A percentile compares a stretch with the other conserved stretches of the same genome.
Evolutionary conservation across 768 basidiomycete genomes (phyloP).

Genomic region (Suillus fuscotomentosus): DNA sequence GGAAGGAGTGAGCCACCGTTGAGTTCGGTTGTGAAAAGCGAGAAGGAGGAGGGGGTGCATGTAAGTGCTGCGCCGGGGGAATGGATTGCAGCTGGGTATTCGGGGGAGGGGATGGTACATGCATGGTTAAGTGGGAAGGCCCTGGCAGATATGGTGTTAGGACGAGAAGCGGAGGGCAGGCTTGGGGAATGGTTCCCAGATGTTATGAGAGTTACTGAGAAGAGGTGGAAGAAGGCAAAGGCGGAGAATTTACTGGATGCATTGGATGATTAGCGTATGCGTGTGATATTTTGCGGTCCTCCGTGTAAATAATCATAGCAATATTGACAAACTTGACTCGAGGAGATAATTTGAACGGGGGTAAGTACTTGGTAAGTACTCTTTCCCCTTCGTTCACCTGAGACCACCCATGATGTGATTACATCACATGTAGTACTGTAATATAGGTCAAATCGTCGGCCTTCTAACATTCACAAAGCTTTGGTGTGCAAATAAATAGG

Average conservation of each 20-base stretch:
- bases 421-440: too few species aligned
- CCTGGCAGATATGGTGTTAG: slow-evolving; percentile 58
- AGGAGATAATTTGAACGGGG: too few species aligned
- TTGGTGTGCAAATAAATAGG: neutral
- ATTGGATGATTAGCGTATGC: neutral
- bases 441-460: too few species aligned
- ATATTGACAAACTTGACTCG: too few species aligned
- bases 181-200: slow-evolving; percentile 49
- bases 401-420: too few species aligned
- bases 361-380: too few species aligned
- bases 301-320: too few species aligned
- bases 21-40: neutral
- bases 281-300: neutral
- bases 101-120: slow-evolving; percentile 74
- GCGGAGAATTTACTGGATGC: slow-evolving; percentile 36
- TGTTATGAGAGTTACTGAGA: slow-evolving; percentile 44
- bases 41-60: neutral
- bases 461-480: too few species aligned
- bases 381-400: too few species aligned
- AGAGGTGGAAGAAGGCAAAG: slow-evolving; percentile 54
- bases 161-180: slow-evolving; percentile 25
- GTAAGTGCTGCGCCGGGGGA: slow-evolving; percentile 48
- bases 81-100: slow-evolving; percentile 72
- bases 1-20: slow-evolving; percentile 33
- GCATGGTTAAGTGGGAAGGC: slow-evolving; percentile 67